Evolutionary conservation across 2,329 filamentous ascomycete species (phyloP), one percentile per base, ranked within the genome.

Genomic region (Alternaria arbusti): DNA sequence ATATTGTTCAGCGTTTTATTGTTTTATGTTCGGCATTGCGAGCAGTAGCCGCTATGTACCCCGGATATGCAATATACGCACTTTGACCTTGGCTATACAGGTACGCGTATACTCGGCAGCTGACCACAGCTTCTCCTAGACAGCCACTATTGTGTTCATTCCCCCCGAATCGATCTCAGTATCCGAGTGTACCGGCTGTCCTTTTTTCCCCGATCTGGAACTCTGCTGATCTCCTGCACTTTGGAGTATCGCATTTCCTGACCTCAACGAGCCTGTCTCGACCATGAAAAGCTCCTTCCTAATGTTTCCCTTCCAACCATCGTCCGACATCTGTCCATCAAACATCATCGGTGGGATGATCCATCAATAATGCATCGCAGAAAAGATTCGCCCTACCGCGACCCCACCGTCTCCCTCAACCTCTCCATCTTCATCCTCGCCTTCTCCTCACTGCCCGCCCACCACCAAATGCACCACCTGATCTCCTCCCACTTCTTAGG

Each of bases 391-490:
- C 13, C 7, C 6, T 47, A 10, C 45, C 26, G 22, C 15, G 13
- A 13, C 6, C 45, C 45, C 43, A 10, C 36, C 36, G 32, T n/a
- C 28, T 32, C 23, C 46, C 63, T 68, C 70, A 71, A 70, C 50
- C 71, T 70, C 55, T 70, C 63, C 59, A 74, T 67, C 57, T 69
- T 70, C 20, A 61, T 63, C 23, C 64, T 66, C 15, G 69, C 71
- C 52, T 74, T 72, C 7, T 71, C 70, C 26, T 71, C 71, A 28
- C 68, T 66, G 8, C 66, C 66, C 10, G 70, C 72, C 73, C 71
- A 76, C 71, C 70, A 74, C 73, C 67, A 75, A 12, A 74, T 55
- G 46, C 30, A 57, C 73, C 70, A 74, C 59, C 66, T 52, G 1
- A 54, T 50, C 15, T 52, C 54, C 11, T 46, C 47, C 70, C 70